Conservation (phyloP, 805 yeast species). For the Lipomyces mesembrius region DNA sequence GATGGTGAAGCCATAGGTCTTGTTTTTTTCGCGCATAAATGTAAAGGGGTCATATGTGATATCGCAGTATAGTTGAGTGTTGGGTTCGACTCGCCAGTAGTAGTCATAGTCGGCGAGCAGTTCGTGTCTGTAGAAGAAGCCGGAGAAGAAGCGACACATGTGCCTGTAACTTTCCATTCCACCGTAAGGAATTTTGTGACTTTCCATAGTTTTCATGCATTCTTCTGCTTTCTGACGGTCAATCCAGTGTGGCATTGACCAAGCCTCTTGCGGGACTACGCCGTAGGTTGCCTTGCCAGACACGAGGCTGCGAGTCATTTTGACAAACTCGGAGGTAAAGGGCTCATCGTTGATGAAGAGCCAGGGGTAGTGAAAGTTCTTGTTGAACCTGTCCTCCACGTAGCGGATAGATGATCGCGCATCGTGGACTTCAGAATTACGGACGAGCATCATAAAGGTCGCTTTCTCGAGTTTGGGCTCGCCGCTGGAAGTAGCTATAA, state of each 20-base stretch:
- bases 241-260: conserved; percentile 61
- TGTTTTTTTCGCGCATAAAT: conserved; percentile 58
- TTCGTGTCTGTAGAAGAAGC: conserved; percentile 69
- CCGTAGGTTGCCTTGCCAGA: conserved; percentile 71
- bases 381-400: conserved; percentile 70
- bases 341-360: conserved; percentile 73
- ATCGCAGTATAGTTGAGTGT: conserved; percentile 73
- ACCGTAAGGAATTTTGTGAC: conserved; percentile 59
- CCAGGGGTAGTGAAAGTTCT: conserved; percentile 71
- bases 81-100: conserved; percentile 88
- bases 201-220: conserved; percentile 53
- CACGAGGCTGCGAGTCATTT: conserved; percentile 53
- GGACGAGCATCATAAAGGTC: conserved; percentile 69
- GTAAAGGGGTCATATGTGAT: conserved; percentile 62
- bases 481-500: background rate
- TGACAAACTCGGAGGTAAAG: conserved; percentile 61
- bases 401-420: conserved; percentile 62
- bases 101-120: conserved; percentile 62
- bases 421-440: conserved; percentile 65
- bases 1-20: conserved; percentile 69
- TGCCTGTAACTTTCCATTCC: conserved; percentile 66
- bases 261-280: conserved; percentile 59
- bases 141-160: conserved; percentile 82
- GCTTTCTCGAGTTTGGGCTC: conserved; percentile 51
- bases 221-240: conserved; percentile 57